A percentile compares a stretch with the other conserved stretches of the same genome.
Conservation (phyloP, 148 eudicot genomes). For the Salicornia ramosissima region DNA sequence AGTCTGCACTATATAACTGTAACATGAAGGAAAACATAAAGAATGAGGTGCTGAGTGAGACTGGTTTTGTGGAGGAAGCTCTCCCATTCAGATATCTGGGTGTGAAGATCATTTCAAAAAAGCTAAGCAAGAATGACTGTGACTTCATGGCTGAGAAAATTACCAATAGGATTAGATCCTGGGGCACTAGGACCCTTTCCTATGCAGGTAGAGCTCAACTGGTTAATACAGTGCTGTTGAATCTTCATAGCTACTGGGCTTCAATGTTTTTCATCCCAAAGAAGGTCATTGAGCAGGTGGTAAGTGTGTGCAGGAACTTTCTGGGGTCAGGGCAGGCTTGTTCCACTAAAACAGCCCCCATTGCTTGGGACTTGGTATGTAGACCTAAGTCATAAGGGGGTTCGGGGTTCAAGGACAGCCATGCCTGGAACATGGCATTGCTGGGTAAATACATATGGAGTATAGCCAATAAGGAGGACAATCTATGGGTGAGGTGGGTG, state of each 20-base stretch:
- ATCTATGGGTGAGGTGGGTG: no score
- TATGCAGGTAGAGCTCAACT: background rate
- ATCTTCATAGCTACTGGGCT: background rate
- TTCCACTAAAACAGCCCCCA: background rate
- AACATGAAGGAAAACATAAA: background rate
- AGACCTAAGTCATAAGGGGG: background rate
- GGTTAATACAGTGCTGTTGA: background rate
- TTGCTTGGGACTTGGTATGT: background rate
- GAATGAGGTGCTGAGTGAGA: background rate
- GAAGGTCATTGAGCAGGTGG: background rate
- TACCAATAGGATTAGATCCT: background rate
- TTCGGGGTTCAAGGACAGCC: background rate
- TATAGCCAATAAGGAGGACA: no score
- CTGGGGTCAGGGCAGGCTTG: background rate
- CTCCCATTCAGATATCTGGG: conserved; percentile 5
- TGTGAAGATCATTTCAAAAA: background rate
- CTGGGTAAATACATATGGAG: conserved; percentile 1
- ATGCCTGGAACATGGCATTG: background rate
- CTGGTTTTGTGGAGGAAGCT: background rate
- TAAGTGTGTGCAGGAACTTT: background rate
- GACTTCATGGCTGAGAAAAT: background rate
- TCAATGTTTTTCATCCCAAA: background rate
- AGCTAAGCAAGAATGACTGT: background rate
- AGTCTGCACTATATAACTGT: no score
- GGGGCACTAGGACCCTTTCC: background rate